phyloP scores from a whole-genome alignment of 1,139 yeast genomes.

The Lodderomyces elongisporus region DNA sequence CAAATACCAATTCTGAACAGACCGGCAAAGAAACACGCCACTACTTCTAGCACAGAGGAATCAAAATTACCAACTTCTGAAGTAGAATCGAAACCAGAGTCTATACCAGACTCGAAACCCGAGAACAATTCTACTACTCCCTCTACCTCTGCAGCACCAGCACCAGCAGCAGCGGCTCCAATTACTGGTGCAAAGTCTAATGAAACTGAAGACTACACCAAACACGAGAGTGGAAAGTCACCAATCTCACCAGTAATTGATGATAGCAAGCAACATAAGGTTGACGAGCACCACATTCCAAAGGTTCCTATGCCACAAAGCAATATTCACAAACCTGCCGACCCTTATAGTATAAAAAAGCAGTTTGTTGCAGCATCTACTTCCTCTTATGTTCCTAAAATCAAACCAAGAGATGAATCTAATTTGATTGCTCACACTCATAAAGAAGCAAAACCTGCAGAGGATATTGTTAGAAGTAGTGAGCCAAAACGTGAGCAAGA shows the following conservation, averaged over 20 bases:
- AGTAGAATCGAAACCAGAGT: not conserved
- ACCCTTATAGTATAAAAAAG: conserved; percentile 42
- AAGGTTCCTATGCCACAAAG: conserved; percentile 21
- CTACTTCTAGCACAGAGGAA: too few species aligned
- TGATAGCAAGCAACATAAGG: not conserved
- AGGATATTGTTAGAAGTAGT: conserved; percentile 23
- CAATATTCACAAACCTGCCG: conserved; percentile 27
- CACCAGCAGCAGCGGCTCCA: conserved; percentile 3
- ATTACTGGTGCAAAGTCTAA: conserved; percentile 7
- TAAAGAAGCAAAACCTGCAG: conserved; percentile 18
- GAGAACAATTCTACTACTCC: not conserved
- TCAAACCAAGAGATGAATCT: conserved; percentile 40
- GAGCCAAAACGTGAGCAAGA: conserved; percentile 12
- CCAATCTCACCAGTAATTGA: not conserved
- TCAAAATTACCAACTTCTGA: not conserved
- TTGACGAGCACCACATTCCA: conserved; percentile 1
- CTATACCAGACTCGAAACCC: not conserved
- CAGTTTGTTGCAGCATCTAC: conserved; percentile 40
- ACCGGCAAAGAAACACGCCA: conserved; percentile 9
- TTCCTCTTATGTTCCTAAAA: conserved; percentile 42
- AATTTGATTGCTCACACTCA: conserved; percentile 28
- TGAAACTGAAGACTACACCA: conserved; percentile 6
- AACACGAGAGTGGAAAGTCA: conserved; percentile 1
- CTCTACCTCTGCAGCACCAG: conserved; percentile 1
- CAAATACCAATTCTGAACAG: conserved; percentile 12